Conservation (phyloP, 306 rosid genomes). For the Sphenostylis stenocarpa region DNA sequence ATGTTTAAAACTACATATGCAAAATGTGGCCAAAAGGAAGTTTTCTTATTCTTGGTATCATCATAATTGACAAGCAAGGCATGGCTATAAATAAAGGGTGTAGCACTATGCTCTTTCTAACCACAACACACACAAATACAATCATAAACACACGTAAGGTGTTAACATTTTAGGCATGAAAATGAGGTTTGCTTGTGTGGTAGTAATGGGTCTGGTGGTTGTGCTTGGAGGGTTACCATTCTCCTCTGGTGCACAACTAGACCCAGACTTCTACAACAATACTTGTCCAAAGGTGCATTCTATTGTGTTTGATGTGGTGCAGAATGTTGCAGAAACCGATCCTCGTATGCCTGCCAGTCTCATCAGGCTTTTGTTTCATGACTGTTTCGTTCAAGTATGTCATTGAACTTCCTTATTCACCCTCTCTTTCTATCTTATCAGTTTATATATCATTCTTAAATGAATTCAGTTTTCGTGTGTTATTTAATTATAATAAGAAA, state of each 20-base stretch:
- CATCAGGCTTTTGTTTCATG: constrained; percentile 59
- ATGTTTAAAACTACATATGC: background rate
- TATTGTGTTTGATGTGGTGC: constrained; percentile 24
- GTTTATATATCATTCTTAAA: no score
- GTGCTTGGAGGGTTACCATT: constrained; percentile 36
- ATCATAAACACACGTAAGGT: background rate
- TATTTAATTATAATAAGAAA: no score
- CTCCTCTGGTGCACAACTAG: constrained; percentile 34
- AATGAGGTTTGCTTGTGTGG: background rate
- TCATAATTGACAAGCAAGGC: background rate
- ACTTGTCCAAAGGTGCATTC: constrained; percentile 35
- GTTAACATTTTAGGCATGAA: background rate
- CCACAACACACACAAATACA: no score
- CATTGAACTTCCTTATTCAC: background rate
- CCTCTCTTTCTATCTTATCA: no score
- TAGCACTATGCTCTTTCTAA: background rate
- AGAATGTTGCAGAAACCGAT: constrained; percentile 24
- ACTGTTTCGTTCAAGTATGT: constrained; percentile 57
- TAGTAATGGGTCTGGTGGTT: background rate
- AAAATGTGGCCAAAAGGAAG: background rate
- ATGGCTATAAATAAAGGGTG: constrained; percentile 30
- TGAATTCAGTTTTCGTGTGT: no score
- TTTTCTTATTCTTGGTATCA: background rate
- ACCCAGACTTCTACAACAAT: constrained; percentile 29
- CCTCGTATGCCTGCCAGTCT: constrained; percentile 46